Percentiles rank a stretch among this genome's conserved stretches.
Conservation (phyloP, 2,329 filamentous ascomycete genomes). For the Ceratocystis alfenasii region DNA sequence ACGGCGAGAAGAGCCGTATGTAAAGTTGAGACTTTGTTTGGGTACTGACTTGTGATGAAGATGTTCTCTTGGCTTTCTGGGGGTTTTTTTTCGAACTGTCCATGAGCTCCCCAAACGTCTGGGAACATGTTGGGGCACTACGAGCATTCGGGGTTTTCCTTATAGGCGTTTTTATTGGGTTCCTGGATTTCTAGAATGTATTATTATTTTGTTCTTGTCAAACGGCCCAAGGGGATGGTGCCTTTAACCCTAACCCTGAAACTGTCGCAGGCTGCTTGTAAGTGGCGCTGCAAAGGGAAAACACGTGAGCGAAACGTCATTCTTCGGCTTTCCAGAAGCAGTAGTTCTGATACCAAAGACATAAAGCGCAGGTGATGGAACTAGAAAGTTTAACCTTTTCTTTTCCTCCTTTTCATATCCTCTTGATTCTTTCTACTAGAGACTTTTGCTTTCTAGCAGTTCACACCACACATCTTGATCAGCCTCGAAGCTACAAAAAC, state of each 20-base stretch:
- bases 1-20: not conserved
- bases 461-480: not conserved
- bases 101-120: not conserved
- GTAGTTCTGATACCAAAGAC: not conserved
- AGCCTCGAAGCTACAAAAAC: no score
- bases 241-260: not conserved
- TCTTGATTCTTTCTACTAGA: not conserved
- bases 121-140: not conserved
- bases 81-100: not conserved
- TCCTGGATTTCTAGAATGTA: not conserved
- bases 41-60: not conserved
- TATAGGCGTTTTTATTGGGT: not conserved
- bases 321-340: conserved; percentile 10
- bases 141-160: not conserved
- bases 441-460: not conserved
- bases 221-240: not conserved
- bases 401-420: not conserved
- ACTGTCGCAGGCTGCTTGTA: not conserved
- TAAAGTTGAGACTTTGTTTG: not conserved
- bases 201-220: not conserved
- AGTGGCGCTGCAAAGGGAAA: not conserved
- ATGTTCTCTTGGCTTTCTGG: not conserved
- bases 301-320: conserved; percentile 15
- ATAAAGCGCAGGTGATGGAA: conserved; percentile 4
- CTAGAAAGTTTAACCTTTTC: not conserved